Conservation (phyloP, 129 eudicot species). For the Helianthus tuberosus region DNA sequence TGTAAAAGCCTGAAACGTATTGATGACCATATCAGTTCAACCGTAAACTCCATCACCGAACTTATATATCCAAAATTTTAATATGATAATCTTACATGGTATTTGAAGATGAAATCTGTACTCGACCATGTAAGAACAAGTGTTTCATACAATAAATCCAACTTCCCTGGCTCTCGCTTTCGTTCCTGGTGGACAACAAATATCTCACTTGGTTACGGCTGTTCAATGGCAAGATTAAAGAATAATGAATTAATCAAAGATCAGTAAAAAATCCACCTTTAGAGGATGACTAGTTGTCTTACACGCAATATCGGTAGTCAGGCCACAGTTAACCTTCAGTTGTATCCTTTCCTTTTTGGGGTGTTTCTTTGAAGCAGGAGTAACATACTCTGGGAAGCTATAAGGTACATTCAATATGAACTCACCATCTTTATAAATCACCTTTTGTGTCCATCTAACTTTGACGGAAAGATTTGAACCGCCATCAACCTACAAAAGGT, state of each 20-base stretch:
- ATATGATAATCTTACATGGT: slow-evolving; percentile 47
- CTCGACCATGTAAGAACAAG: slow-evolving; percentile 74
- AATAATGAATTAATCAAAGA: background rate
- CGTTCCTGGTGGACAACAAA: slow-evolving; percentile 44
- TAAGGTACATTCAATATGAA: slow-evolving; percentile 73
- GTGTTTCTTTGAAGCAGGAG: slow-evolving; percentile 80
- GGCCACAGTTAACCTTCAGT: slow-evolving; percentile 61
- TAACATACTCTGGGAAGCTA: slow-evolving; percentile 80
- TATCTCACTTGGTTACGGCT: slow-evolving; percentile 8
- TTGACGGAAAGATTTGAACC: slow-evolving; percentile 69
- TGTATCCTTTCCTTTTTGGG: slow-evolving; percentile 78
- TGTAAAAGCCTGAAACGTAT: slow-evolving; percentile 51
- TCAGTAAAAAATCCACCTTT: slow-evolving; percentile 51
- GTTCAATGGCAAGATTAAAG: slow-evolving; percentile 2
- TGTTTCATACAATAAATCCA: slow-evolving; percentile 56
- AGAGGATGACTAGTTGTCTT: slow-evolving; percentile 75
- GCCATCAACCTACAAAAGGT: slow-evolving; percentile 64
- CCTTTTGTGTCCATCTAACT: slow-evolving; percentile 74
- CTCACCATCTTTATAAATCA: slow-evolving; percentile 57
- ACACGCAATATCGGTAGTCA: slow-evolving; percentile 58
- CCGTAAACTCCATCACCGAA: slow-evolving; percentile 14
- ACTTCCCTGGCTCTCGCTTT: slow-evolving; percentile 56
- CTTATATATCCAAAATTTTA: background rate
- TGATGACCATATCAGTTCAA: slow-evolving; percentile 17
- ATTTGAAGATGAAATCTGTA: slow-evolving; percentile 54